These are phyloP conservation scores for Ustilago trichophora DNA, from an alignment of 1,284 basidiomycete genomes.

Conservation along the genomic window DNA sequence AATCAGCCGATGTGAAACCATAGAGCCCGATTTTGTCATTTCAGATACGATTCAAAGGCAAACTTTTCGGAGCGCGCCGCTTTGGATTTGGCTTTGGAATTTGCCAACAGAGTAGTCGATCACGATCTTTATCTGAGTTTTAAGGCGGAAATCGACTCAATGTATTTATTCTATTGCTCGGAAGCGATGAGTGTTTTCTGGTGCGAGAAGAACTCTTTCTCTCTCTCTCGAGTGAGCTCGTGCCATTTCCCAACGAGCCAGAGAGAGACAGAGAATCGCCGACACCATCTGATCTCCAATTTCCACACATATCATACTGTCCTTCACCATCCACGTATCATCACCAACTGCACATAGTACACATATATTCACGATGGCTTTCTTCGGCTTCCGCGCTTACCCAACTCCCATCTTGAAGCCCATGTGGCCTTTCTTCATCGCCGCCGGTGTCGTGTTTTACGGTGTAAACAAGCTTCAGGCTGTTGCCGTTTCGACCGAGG, in stretches of 20 bases:
- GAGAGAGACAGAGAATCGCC: conserved; percentile 1
- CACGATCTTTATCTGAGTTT: conserved; percentile 8
- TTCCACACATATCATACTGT: too few relatives aligned
- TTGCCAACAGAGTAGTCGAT: conserved; percentile 13
- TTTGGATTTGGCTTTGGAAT: too few relatives aligned
- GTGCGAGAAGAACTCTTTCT: conserved; percentile 38
- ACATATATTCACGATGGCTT: conserved; percentile 45
- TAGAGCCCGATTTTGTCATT: too few relatives aligned
- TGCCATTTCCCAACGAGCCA: neutral
- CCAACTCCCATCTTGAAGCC: conserved; percentile 64
- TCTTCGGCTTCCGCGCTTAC: conserved; percentile 64
- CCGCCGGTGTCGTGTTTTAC: conserved; percentile 59
- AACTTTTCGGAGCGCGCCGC: conserved; percentile 21
- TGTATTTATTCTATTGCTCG: too few relatives aligned
- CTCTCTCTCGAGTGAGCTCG: too few relatives aligned
- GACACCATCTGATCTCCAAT: conserved; percentile 26
- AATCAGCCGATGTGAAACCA: too few relatives aligned
- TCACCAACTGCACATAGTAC: neutral
- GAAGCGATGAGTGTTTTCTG: conserved; percentile 16
- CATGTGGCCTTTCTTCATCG: conserved; percentile 63
- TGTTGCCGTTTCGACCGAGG: conserved; percentile 53
- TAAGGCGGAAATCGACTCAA: neutral
- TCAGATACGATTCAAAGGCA: too few relatives aligned
- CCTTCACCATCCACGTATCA: conserved; percentile 1
- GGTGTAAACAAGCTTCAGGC: conserved; percentile 61